Evolutionary conservation across 805 yeast genomes (phyloP), one percentile per base, ranked within the genome.

Genomic region (Candida endomychidarum): DNA sequence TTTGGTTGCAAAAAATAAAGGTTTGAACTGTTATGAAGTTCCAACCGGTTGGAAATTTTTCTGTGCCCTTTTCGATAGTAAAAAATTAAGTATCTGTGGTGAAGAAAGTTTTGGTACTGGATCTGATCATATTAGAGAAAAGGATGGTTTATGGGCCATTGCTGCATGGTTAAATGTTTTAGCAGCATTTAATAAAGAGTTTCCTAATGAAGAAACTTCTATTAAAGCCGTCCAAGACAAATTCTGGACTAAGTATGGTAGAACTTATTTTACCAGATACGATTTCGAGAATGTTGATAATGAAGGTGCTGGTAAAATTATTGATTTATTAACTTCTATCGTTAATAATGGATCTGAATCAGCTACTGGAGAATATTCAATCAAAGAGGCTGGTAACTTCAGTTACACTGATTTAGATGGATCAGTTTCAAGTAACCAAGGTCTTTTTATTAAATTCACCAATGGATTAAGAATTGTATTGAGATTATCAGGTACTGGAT

Each of bases 1-100:
- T 56, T 74, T 84, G 42, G 99, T 93, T 17, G 98, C 96, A 21
- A 77, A 78, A 59, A 72, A 72, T 43, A 81, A 87, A 63, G 83
- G 83, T 22, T 67, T 91, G 49, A 67, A 81, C 37, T 71, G 82
- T 46, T 91, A 91, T 64, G 99, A 93, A 66, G 98, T 93, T 5
- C 99, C 99, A 40, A 91, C 99, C 14, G 99, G 98, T 24, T 91
- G 99, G 99, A 91, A 91, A 67, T 91, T 91, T 61, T 91, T 91
- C 77, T 90, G 98, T 67, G 91, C 96, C 4, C 70, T 91, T 50
- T 91, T 91, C 56, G 99, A 91, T 60, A 90, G 95, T 27, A 80
- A 87, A 56, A 90, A 89, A 67, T 76, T 91, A 53, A 86, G 96
- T 43, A 91, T 91, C 58, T 91, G 99, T 67, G 99, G 99, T 53